Conservation (phyloP, 2,329 filamentous ascomycete genomes). For the Colletotrichum chrysophilum region DNA sequence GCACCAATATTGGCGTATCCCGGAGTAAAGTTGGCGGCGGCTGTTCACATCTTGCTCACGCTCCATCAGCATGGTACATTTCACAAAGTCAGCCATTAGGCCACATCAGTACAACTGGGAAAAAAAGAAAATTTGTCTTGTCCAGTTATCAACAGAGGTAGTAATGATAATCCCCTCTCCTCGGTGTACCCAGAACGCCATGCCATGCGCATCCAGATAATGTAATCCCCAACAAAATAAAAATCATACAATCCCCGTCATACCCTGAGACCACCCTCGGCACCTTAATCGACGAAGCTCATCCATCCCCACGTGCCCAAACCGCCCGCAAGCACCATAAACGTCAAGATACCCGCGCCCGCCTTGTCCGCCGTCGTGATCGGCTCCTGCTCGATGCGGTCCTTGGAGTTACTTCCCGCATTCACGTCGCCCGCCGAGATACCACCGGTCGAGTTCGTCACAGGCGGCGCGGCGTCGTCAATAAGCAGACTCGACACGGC, state of each 20-base stretch:
- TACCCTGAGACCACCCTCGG: background rate
- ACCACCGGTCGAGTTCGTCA: conserved; percentile 55
- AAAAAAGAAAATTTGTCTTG: background rate
- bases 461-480: conserved; percentile 41
- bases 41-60: background rate
- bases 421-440: conserved; percentile 48
- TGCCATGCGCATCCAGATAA: conserved; percentile 19
- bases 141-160: background rate
- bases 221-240: conserved; percentile 2
- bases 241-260: background rate
- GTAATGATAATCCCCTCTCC: background rate
- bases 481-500: conserved; percentile 58
- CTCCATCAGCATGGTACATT: background rate
- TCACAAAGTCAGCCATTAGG: background rate
- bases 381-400: conserved; percentile 33
- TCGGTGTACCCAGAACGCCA: conserved; percentile 13
- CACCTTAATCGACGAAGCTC: conserved; percentile 31
- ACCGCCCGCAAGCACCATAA: conserved; percentile 45
- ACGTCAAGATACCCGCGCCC: conserved; percentile 54
- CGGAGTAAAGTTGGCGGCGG: background rate
- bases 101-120: background rate
- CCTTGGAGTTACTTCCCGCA: conserved; percentile 38
- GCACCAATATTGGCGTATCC: background rate
- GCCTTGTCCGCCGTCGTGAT: conserved; percentile 51
- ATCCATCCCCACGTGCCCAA: conserved; percentile 56